Evolutionary conservation across 2,329 filamentous ascomycete species (phyloP), one percentile per base, ranked within the genome.

Genomic region (Myriosclerotinia scirpicola): DNA sequence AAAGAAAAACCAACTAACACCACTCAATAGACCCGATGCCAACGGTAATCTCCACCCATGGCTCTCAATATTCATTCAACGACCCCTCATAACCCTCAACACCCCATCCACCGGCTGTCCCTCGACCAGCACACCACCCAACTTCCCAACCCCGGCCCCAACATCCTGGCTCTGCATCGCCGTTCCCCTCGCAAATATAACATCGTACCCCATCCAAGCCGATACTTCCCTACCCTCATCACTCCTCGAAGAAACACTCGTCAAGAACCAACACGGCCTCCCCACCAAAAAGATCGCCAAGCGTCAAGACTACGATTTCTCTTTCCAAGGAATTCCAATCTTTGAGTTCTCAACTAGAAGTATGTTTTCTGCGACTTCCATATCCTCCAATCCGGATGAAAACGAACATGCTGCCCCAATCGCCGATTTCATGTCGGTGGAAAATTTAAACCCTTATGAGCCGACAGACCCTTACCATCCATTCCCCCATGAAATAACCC

Each of bases 271-370:
- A 52, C 17, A 26, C 9, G 30, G 44, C 5, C 54, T 60, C 5
- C 44, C 30, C 9, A 42, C 58, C 11, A 68, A 54, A 5, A 69
- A 56, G 55, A 22, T 71, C 44, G 40, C 66, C 50, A 71, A 72
- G 53, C 69, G 73, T 36, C 68, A 56, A 50, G 73, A 76, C 61
- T 73, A 71, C 63, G 72, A 75, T 26, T 71, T 76, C 64, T 73
- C 71, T 3, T 70, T 69, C 66, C 66, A 68, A 54, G 74, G 74
- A n/a, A 34, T 69, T 0, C 74, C 75, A 0, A 61, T 75, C 66
- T 76, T 76, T 58, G 74, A 76, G 55, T 76, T 75, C 67, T 66
- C 55, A 7, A 63, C 40, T 5, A 46, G 48, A 3, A 36, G 48
- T 1, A 34, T 64, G 9, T 60, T 65, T 53, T 5, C 44, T 12